A percentile compares a stretch with the other conserved stretches of the same genome.
These are phyloP conservation scores for Cryptomeria japonica DNA, from an alignment of 75 land plant species.

Conservation along the genomic window DNA sequence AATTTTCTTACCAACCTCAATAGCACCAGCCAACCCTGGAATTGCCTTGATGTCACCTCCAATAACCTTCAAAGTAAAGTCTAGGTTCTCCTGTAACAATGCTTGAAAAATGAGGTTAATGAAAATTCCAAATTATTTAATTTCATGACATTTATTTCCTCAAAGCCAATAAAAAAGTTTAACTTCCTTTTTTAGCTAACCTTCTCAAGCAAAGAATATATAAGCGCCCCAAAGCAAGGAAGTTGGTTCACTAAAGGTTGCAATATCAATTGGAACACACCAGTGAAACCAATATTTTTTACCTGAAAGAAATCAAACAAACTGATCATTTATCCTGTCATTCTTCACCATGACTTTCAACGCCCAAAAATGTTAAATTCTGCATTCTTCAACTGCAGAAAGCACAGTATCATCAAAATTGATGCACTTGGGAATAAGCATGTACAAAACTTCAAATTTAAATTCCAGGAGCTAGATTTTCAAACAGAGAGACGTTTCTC, in stretches of 20 bases:
- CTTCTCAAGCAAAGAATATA: slow-evolving; percentile 74
- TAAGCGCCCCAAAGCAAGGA: slow-evolving; percentile 92
- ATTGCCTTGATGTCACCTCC: slow-evolving; percentile 77
- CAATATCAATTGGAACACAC: slow-evolving; percentile 81
- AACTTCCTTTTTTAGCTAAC: slow-evolving; percentile 22
- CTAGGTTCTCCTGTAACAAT: slow-evolving; percentile 68
- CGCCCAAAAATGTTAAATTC: not conserved
- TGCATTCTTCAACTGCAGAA: not conserved
- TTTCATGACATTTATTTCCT: not conserved
- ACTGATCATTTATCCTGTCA: not conserved
- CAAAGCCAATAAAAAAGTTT: not conserved
- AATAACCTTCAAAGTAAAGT: slow-evolving; percentile 73
- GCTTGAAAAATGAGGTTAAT: not conserved
- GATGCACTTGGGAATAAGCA: not conserved
- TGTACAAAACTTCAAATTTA: not conserved
- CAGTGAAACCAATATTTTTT: slow-evolving; percentile 74
- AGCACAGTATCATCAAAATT: not conserved
- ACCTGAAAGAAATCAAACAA: slow-evolving; percentile 45
- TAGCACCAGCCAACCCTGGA: slow-evolving; percentile 72
- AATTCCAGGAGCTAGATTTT: not conserved
- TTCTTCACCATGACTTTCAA: not conserved
- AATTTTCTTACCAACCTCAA: slow-evolving; percentile 48
- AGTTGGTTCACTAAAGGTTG: slow-evolving; percentile 78
- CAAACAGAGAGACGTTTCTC: not conserved
- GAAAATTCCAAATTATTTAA: not conserved